Percentiles rank a stretch among this genome's conserved stretches.
These are phyloP conservation scores for Metrosideros polymorpha DNA, from an alignment of 441 rosid genomes.

Conservation along the genomic window DNA sequence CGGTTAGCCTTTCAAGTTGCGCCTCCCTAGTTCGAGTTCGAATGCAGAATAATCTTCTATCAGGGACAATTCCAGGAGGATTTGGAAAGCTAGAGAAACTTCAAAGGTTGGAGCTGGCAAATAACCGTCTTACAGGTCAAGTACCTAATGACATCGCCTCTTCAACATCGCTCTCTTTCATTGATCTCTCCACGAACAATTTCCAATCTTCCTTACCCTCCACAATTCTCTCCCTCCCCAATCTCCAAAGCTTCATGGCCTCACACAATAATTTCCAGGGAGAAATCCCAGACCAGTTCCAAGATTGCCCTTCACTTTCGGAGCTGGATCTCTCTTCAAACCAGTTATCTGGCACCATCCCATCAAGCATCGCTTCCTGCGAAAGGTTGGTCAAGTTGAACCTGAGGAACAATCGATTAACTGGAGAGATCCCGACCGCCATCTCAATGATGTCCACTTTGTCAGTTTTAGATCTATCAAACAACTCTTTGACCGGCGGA, in stretches of 20 bases:
- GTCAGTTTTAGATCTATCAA: conserved; percentile 72
- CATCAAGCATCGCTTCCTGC: conserved; percentile 77
- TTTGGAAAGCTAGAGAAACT: conserved; percentile 70
- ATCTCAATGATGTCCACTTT: conserved; percentile 70
- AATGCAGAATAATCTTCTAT: conserved; percentile 69
- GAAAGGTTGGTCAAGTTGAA: conserved; percentile 62
- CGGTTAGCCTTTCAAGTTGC: conserved; percentile 42
- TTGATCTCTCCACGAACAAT: conserved; percentile 64
- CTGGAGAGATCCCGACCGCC: conserved; percentile 58
- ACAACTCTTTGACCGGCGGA: conserved; percentile 60
- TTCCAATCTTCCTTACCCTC: conserved; percentile 62
- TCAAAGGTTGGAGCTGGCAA: conserved; percentile 65
- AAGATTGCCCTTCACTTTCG: conserved; percentile 79
- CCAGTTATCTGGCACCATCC: conserved; percentile 53
- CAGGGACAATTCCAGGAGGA: conserved; percentile 70
- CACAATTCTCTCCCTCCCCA: conserved; percentile 63
- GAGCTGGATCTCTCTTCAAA: conserved; percentile 80
- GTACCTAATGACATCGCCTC: conserved; percentile 58
- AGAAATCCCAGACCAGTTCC: conserved; percentile 74
- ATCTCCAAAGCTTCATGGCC: conserved; percentile 53
- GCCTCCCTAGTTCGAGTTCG: conserved; percentile 65
- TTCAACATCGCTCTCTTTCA: conserved; percentile 70
- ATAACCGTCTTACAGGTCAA: conserved; percentile 60
- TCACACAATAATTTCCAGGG: conserved; percentile 52
- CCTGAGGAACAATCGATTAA: conserved; percentile 49